Evolutionary conservation across 768 basidiomycete species (phyloP).

Genomic region (Candolleomyces eurysporus): DNA sequence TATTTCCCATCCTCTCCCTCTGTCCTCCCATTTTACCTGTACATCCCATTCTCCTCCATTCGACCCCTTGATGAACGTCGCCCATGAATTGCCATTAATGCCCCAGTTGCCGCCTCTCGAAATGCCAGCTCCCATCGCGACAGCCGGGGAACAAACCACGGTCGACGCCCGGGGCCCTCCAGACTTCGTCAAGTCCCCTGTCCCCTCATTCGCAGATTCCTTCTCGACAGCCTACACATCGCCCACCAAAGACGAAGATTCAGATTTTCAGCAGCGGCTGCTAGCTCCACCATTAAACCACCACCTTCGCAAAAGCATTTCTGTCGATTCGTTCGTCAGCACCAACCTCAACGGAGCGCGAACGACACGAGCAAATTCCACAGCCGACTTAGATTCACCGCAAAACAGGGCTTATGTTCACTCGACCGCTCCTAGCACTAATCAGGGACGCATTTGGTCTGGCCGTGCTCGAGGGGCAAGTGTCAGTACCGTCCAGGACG

Average conservation of each 20-base stretch:
- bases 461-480: conserved; percentile 56
- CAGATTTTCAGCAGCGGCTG: conserved; percentile 19
- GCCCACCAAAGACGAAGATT: conserved; percentile 25
- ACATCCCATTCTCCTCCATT: not conserved
- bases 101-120: conserved; percentile 24
- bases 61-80: conserved; percentile 13
- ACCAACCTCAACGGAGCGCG: conserved; percentile 39
- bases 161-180: conserved; percentile 10
- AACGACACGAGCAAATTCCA: conserved; percentile 36
- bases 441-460: conserved; percentile 25
- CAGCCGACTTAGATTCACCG: conserved; percentile 32
- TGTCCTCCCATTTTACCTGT: conserved; percentile 3
- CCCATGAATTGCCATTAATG: conserved; percentile 19
- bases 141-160: conserved; percentile 11
- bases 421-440: conserved; percentile 6
- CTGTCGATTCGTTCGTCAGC: conserved; percentile 71
- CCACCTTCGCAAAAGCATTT: conserved; percentile 70
- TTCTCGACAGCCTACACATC: conserved; percentile 44
- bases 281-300: conserved; percentile 27
- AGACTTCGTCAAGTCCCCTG: conserved; percentile 25
- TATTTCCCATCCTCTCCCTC: conserved; percentile 9
- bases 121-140: conserved; percentile 16
- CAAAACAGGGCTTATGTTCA: conserved; percentile 16
- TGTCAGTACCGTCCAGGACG: conserved; percentile 46
- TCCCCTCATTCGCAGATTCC: conserved; percentile 37